phyloP scores from a whole-genome alignment of 2,329 filamentous ascomycete genomes.

The Plectosphaerella cucumerina region DNA sequence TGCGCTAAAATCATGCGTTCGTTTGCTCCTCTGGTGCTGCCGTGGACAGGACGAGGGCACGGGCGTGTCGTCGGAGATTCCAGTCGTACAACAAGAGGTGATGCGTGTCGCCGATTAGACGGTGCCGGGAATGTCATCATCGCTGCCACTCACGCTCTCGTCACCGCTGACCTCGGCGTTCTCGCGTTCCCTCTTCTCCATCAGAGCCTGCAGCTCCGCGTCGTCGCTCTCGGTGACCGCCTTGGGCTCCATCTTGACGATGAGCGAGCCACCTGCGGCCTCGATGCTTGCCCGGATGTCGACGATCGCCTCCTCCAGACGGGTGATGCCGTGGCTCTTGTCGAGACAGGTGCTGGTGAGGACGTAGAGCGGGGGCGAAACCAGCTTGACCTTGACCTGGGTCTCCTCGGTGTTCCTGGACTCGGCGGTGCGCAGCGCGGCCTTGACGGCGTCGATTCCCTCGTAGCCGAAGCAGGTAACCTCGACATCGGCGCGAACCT shows the following conservation, averaged over 20 bases:
- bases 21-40: no score
- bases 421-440: constrained; percentile 85
- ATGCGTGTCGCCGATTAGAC: constrained; percentile 21
- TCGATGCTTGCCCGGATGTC: constrained; percentile 81
- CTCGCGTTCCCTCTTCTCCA: constrained; percentile 98
- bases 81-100: no score
- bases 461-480: constrained; percentile 95
- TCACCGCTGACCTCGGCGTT: constrained; percentile 98
- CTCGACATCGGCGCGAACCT: constrained; percentile 96
- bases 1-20: no score
- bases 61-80: no score
- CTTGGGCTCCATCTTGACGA: constrained; percentile 98
- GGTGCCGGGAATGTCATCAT: constrained; percentile 63
- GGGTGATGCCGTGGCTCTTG: constrained; percentile 79
- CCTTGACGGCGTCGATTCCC: constrained; percentile 97
- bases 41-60: no score
- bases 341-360: constrained; percentile 93
- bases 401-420: constrained; percentile 87
- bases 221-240: constrained; percentile 98
- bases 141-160: constrained; percentile 92
- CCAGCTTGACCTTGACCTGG: constrained; percentile 96
- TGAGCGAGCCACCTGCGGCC: constrained; percentile 70
- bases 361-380: constrained; percentile 96
- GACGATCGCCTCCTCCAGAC: constrained; percentile 83
- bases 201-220: constrained; percentile 91